Evolutionary conservation across 2,329 filamentous ascomycete genomes (phyloP).

Genomic region (Fusarium sp.): DNA sequence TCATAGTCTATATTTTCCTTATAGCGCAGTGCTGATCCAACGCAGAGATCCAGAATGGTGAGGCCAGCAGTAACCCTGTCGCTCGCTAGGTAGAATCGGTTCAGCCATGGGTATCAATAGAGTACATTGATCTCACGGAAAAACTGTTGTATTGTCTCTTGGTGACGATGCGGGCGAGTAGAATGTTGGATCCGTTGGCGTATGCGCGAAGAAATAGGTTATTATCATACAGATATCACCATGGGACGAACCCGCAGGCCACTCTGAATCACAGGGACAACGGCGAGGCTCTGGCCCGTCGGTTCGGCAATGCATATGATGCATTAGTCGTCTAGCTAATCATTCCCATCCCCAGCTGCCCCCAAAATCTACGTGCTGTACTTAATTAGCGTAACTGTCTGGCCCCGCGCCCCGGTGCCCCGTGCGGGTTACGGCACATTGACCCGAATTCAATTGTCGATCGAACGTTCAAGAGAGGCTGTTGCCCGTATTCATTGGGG

Average conservation of each 20-base stretch:
- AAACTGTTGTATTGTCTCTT: too few relatives aligned
- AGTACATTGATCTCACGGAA: too few relatives aligned
- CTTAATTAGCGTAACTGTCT: neutral
- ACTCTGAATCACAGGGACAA: neutral
- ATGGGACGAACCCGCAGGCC: neutral
- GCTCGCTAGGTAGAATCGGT: too few relatives aligned
- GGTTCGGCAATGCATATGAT: slow-evolving; percentile 18
- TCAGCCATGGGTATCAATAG: too few relatives aligned
- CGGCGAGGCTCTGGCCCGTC: slow-evolving; percentile 16
- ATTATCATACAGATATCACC: neutral
- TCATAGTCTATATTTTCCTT: too few relatives aligned
- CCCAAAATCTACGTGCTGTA: neutral
- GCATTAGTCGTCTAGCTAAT: slow-evolving; percentile 3
- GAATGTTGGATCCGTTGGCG: too few relatives aligned
- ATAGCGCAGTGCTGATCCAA: too few relatives aligned
- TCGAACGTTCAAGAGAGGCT: neutral
- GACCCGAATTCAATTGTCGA: neutral
- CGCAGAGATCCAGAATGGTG: too few relatives aligned
- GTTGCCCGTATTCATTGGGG: neutral
- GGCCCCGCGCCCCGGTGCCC: neutral
- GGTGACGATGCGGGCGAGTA: too few relatives aligned
- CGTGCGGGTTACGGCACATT: slow-evolving; percentile 2
- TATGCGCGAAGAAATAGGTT: too few relatives aligned
- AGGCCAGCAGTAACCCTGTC: too few relatives aligned
- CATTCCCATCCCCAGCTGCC: neutral